Base-by-base conservation (phyloP, 352 stramenopile genomes). In the Phytophthora sansomeana region DNA sequence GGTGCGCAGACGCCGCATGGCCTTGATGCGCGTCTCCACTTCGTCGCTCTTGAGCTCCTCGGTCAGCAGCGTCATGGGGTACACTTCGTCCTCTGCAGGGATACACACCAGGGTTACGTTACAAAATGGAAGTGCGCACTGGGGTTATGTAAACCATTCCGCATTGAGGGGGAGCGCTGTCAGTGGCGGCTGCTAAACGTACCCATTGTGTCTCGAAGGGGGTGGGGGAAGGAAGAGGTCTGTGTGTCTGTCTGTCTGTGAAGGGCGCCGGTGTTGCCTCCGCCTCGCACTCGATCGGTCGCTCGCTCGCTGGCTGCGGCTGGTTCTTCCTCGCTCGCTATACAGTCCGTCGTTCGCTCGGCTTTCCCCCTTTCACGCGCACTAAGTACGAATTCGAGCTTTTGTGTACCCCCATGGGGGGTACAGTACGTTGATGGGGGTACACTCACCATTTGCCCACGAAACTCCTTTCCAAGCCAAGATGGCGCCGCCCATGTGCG, bases 11-110 rank as follows among this genome's bases (percentile, higher is more conserved):
- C 92, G 90, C 13, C 95, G 91, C 92, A 98, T 98, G 50, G 92
- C 91, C 68, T 98, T 96, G 69, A 98, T 96, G 51, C 93, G 89
- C 13, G 87, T 96, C 77, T 98, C 94, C 30, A 95, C 88, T 66
- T 96, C 93, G 56, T 96, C 90, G 63, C 80, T 93, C 75, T 95
- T 93, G 57, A 98, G 76, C 76, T 98, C 93, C 64, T 94, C 89
- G 47, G 87, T 91, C 44, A 98, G 93, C 35, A 98, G 83, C 64
- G 96, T 88, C 63, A 95, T 88, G 48, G 87, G 87, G 69, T 95
- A 85, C 71, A 92, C 83, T 75, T 95, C 86, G 69, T 95, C 86
- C 72, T 92, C 83, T 85, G 63, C 53, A 52, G 32, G 14, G 21
- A 5, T 16, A 33, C 17, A 29, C 24, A 32, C 53, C 51, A 36